These are phyloP conservation scores for Taxillus chinensis DNA, from an alignment of 164 flowering plant species.

Conservation along the genomic window DNA sequence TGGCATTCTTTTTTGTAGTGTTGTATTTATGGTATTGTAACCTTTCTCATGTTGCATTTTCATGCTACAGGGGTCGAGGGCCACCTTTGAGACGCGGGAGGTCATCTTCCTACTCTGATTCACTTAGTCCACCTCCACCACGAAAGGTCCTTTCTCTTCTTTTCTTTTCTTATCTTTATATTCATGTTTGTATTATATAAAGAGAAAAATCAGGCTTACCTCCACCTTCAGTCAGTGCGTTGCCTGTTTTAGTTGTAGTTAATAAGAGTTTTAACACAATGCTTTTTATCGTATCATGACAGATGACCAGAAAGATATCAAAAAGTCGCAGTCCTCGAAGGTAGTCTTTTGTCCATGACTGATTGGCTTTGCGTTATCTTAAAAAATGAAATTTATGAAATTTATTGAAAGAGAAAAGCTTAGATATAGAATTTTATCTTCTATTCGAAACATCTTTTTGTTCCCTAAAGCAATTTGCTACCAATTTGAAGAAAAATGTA, in stretches of 20 bases:
- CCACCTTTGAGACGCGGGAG: conserved; percentile 68
- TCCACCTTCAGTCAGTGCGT: too few species aligned
- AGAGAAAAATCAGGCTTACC: too few species aligned
- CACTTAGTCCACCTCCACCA: conserved; percentile 49
- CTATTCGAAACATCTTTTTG: neutral
- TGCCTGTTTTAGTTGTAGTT: too few species aligned
- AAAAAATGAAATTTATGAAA: too few species aligned
- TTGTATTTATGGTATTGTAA: neutral
- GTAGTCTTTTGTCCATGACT: conserved; percentile 19
- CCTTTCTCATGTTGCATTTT: neutral
- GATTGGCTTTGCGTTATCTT: neutral
- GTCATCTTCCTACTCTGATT: conserved; percentile 76
- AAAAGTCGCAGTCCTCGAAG: conserved; percentile 89
- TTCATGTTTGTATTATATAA: too few species aligned
- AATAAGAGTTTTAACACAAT: neutral
- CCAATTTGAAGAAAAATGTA: neutral
- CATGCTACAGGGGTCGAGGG: conserved; percentile 46
- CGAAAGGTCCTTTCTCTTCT: conserved; percentile 48
- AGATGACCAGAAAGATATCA: conserved; percentile 56
- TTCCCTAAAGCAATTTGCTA: neutral
- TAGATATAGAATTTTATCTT: neutral
- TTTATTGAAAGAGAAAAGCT: neutral
- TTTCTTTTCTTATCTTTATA: neutral
- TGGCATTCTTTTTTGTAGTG: too few species aligned
- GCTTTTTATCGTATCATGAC: conserved; percentile 9